Evolutionary conservation across 2,329 filamentous ascomycete genomes (phyloP).

Genomic region (Fusarium anthophilum): DNA sequence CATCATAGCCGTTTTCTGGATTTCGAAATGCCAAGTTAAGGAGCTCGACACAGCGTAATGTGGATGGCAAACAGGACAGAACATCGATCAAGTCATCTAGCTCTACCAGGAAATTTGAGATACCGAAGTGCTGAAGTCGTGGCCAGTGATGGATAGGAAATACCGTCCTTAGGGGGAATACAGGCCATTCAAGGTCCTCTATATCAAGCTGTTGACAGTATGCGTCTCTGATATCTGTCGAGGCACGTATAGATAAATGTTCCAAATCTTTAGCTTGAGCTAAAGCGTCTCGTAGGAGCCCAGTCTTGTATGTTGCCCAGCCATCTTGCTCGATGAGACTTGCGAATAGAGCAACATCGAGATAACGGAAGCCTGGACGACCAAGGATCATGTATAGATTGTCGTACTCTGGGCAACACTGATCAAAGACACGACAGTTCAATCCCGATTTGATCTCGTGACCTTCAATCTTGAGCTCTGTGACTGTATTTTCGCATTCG

Average conservation of each 20-base stretch:
- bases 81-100: background rate
- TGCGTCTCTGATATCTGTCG: accelerated
- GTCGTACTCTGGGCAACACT: background rate
- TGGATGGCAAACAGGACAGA: background rate
- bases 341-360: background rate
- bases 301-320: background rate
- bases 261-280: background rate
- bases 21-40: background rate
- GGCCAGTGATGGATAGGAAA: background rate
- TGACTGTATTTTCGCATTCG: background rate
- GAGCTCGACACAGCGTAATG: background rate
- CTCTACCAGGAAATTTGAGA: background rate
- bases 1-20: accelerated
- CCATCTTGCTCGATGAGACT: background rate
- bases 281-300: background rate
- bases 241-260: background rate
- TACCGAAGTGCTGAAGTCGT: background rate
- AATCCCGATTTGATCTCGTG: background rate
- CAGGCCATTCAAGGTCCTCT: background rate
- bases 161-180: background rate
- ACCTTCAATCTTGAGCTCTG: background rate
- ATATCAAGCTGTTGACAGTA: accelerated
- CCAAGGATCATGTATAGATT: background rate
- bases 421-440: background rate
- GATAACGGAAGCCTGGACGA: background rate